Evolutionary conservation across 768 basidiomycete species (phyloP), one percentile per base, ranked within the genome.

Genomic region (Tubosaeta sp.): DNA sequence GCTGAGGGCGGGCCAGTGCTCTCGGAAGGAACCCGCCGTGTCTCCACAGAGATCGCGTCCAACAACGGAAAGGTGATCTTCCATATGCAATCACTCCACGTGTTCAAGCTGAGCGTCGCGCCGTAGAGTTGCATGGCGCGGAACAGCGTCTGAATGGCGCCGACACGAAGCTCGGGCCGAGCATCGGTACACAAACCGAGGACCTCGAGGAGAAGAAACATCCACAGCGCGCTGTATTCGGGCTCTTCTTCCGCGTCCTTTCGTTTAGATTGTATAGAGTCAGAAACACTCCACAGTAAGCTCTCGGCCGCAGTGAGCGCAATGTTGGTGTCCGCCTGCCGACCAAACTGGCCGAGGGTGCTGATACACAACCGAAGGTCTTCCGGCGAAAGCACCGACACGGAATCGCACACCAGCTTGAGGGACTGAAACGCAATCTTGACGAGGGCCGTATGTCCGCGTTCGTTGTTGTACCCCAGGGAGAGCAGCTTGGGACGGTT

Each of bases 131-230:
- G 92, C 73, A 97, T 82, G 2, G 92, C 91, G 44, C 95, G 80
- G 72, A 97, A 98, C 48, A 99, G 67, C 2, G 95, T 97, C 69
- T 97, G 94, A 42, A 97, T 95, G 10, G 95, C 94, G 1, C 92
- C 92, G 57, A 89, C 88, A 16, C 95, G 82, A 1, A 95, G 92
- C 65, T 99, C 95, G 17, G 86, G 83, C 31, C 95, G 80, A 0
- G 78, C 63, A 62, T 97, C 95, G 3, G 83, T 80, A 56, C 91
- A 92, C 2, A 97, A 74, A 1, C 85, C 84, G 4, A 95, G 77
- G 3, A 97, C 81, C 66, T 94, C 90, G 6, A 84, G 73, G 3
- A 98, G 73, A 6, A 97, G 79, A 69, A 85, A 88, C 83, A 97
- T 91, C 95, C 95, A 99, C n/a, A 97, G 71, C 2, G 83, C 81